Percentiles rank a stretch among this genome's conserved stretches.
These are phyloP conservation scores for Claviceps pusilla DNA, from an alignment of 2,329 filamentous ascomycete species.

Conservation along the genomic window DNA sequence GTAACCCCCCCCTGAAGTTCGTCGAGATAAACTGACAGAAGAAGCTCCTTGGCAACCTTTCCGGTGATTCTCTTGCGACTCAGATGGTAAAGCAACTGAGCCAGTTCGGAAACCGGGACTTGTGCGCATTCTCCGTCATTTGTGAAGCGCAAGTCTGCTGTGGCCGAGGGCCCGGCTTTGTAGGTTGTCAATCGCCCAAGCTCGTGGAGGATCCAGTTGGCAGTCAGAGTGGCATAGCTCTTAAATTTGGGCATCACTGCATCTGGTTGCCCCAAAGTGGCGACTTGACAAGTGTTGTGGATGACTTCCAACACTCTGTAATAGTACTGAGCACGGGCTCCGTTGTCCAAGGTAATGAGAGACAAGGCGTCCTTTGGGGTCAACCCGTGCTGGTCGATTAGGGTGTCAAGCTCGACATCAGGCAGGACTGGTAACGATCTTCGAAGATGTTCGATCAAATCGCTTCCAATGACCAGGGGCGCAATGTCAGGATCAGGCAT, in stretches of 20 bases:
- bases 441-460: slow-evolving; percentile 51
- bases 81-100: slow-evolving; percentile 36
- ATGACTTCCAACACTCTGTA: slow-evolving; percentile 46
- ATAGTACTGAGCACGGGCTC: slow-evolving; percentile 70
- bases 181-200: slow-evolving; percentile 52
- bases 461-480: slow-evolving; percentile 58
- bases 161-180: slow-evolving; percentile 19
- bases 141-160: slow-evolving; percentile 22
- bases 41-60: slow-evolving; percentile 42
- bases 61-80: slow-evolving; percentile 35
- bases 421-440: slow-evolving; percentile 54
- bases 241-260: slow-evolving; percentile 15
- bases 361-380: slow-evolving; percentile 72
- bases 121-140: slow-evolving; percentile 31
- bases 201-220: slow-evolving; percentile 62
- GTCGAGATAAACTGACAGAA: slow-evolving; percentile 36
- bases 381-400: slow-evolving; percentile 51
- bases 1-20: slow-evolving; percentile 29
- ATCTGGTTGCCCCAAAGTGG: slow-evolving; percentile 5
- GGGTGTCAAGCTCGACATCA: slow-evolving; percentile 49
- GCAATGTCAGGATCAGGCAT: slow-evolving; percentile 92
- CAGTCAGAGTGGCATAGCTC: slow-evolving; percentile 31
- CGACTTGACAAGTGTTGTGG: slow-evolving; percentile 14
- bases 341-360: slow-evolving; percentile 61
- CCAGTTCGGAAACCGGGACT: slow-evolving; percentile 31